Evolutionary conservation across 2,329 filamentous ascomycete species (phyloP).

Genomic region (Raffaelea albimanens): DNA sequence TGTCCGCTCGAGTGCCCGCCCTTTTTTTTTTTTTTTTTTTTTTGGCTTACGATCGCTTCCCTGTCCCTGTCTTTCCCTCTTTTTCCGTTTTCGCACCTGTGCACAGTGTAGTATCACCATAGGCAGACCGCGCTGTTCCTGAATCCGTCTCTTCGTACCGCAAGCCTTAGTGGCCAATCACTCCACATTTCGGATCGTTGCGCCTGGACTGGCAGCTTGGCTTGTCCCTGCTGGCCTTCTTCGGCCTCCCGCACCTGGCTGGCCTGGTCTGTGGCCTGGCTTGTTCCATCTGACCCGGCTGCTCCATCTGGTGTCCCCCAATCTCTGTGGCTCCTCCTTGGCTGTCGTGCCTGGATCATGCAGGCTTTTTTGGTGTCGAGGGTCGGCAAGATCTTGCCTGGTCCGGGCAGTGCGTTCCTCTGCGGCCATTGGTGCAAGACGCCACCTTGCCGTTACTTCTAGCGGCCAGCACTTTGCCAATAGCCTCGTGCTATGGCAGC

Average conservation of each 20-base stretch:
- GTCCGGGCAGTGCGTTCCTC: too few relatives aligned
- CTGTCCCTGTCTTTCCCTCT: too few relatives aligned
- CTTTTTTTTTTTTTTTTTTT: not conserved
- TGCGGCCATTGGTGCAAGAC: not conserved
- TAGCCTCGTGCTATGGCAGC: not conserved
- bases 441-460: not conserved
- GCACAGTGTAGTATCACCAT: not conserved
- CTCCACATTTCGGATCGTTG: not conserved
- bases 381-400: too few relatives aligned
- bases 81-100: too few relatives aligned
- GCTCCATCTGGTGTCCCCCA: too few relatives aligned
- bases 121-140: not conserved
- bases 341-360: too few relatives aligned
- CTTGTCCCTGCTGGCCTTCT: not conserved
- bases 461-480: not conserved
- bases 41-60: not conserved
- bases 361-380: too few relatives aligned
- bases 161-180: not conserved
- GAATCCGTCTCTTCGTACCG: not conserved
- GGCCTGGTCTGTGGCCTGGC: too few relatives aligned
- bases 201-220: not conserved
- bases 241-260: too few relatives aligned
- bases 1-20: too few relatives aligned
- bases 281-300: too few relatives aligned
- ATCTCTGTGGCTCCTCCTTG: too few relatives aligned